Evolutionary conservation across 768 basidiomycete genomes (phyloP), one percentile per base, ranked within the genome.

Genomic region (Myochromella boudieri): DNA sequence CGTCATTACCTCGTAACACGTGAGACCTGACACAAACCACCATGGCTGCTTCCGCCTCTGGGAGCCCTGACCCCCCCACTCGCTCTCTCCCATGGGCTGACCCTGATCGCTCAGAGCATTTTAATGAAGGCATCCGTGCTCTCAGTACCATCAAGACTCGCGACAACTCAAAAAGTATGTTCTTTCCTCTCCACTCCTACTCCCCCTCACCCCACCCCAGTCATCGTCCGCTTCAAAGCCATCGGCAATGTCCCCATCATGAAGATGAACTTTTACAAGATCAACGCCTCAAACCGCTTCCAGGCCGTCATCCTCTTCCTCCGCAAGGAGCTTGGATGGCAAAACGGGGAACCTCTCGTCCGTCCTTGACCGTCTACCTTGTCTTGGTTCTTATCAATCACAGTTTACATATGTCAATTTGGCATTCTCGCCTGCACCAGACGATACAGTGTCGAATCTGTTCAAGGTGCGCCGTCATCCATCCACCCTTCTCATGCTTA

Each of bases 181-280:
- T n/a, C 14, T 34, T 7, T 34, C 14, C 18, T 6, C 26, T 54
- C 33, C 33, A 4, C 29, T 24, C 25, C 46, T 28, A 26, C 2
- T 20, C 18, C 49, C 29, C 14, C 37, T 33, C 14, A 15, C 14
- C 5, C n/a, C 22, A 31, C 42, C 18, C 3, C 63, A 98, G 95
- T 97, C 41, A 85, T 97, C 52, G 91, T 99, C 8, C 85, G 94
- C 34, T 99, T 99, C 81, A 95, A 95, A 64, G 94, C 95, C 2
- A 90, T 97, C 8, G 95, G 95, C 37, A 95, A 95, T 58, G 95
- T 95, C 1, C 95, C 95, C 0, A 94, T 99, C 59, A 97, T 99
- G 95, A 95, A 89, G 70, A 91, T 95, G 69, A 97, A 95, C 71
- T 90, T 95, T 58, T 97, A 93, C 82, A 95, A 95, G 75, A 95